A percentile compares a stretch with the other conserved stretches of the same genome.
Conservation (phyloP, 1,284 basidiomycete species). For the Cryptococcus sp. region DNA sequence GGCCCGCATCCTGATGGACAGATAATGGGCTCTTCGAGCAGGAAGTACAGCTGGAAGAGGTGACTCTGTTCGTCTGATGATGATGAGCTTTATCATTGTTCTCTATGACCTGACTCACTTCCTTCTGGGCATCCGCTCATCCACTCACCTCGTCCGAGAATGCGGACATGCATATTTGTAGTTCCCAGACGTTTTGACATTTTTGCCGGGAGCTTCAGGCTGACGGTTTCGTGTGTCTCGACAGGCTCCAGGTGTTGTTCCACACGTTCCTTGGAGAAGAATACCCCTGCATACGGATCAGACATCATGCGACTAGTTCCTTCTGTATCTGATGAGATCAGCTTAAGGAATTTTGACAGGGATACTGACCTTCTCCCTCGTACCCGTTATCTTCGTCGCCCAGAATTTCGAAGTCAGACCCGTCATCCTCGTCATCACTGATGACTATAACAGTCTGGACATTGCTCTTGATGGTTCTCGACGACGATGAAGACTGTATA, state of each 20-base stretch:
- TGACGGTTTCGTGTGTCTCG: constrained; percentile 51
- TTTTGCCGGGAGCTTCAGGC: not conserved
- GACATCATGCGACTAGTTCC: constrained; percentile 44
- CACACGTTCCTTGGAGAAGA: constrained; percentile 82
- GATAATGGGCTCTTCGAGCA: constrained; percentile 61
- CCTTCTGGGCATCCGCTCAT: constrained; percentile 94
- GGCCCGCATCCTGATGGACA: constrained; percentile 71
- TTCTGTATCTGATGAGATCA: constrained; percentile 47
- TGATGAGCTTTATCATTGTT: not conserved
- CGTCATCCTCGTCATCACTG: no score
- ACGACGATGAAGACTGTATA: no score
- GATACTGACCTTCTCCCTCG: not conserved
- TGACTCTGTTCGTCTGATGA: constrained; percentile 69
- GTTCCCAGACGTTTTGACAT: not conserved
- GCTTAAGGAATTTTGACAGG: not conserved
- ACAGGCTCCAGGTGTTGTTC: constrained; percentile 78
- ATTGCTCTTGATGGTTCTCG: no score
- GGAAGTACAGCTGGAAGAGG: constrained; percentile 74
- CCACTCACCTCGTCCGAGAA: constrained; percentile 86
- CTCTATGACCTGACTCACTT: constrained; percentile 16
- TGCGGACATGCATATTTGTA: constrained; percentile 7
- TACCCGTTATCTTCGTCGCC: not conserved
- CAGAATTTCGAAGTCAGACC: no score
- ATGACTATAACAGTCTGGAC: no score
- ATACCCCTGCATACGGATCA: constrained; percentile 83